These are phyloP conservation scores for Lachnellula occidentalis DNA, from an alignment of 2,329 filamentous ascomycete genomes.

Conservation along the genomic window DNA sequence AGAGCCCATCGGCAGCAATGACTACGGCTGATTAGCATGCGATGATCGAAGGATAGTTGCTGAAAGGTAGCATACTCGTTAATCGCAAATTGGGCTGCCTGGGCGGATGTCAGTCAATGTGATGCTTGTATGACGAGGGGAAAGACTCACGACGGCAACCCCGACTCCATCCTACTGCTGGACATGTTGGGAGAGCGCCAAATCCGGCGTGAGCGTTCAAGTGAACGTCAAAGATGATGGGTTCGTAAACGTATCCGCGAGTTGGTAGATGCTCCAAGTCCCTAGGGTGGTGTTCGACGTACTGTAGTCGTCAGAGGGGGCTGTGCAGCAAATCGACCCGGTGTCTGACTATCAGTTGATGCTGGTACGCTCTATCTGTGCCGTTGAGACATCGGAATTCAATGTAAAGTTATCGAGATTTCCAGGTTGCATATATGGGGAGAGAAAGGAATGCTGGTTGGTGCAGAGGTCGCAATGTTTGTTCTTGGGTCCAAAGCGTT, in stretches of 20 bases:
- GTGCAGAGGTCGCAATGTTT: too few relatives aligned
- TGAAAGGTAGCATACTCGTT: constrained; percentile 62
- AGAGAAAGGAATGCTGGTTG: too few relatives aligned
- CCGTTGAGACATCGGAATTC: too few relatives aligned
- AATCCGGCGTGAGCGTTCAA: constrained; percentile 29
- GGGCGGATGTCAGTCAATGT: constrained; percentile 23
- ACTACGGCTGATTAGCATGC: constrained; percentile 56
- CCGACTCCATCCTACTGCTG: constrained; percentile 49
- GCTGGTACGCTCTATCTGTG: too few relatives aligned
- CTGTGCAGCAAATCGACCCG: constrained; percentile 16
- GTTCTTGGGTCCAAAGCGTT: constrained; percentile 4
- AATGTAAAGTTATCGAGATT: too few relatives aligned
- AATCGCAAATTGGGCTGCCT: constrained; percentile 86
- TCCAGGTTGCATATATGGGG: too few relatives aligned
- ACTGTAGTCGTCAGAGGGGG: constrained; percentile 21
- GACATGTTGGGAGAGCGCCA: constrained; percentile 38
- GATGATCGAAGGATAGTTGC: constrained; percentile 1
- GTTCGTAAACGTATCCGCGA: constrained; percentile 6
- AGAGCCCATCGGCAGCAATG: constrained; percentile 96
- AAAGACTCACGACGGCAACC: constrained; percentile 55
- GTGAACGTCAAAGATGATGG: constrained; percentile 27
- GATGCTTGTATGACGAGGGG: constrained; percentile 10
- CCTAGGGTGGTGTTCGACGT: constrained; percentile 7
- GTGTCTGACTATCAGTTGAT: too few relatives aligned
- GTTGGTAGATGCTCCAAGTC: constrained; percentile 10